Evolutionary conservation across 2,329 filamentous ascomycete species (phyloP).

Genomic region (Epichloe brachyelytri): DNA sequence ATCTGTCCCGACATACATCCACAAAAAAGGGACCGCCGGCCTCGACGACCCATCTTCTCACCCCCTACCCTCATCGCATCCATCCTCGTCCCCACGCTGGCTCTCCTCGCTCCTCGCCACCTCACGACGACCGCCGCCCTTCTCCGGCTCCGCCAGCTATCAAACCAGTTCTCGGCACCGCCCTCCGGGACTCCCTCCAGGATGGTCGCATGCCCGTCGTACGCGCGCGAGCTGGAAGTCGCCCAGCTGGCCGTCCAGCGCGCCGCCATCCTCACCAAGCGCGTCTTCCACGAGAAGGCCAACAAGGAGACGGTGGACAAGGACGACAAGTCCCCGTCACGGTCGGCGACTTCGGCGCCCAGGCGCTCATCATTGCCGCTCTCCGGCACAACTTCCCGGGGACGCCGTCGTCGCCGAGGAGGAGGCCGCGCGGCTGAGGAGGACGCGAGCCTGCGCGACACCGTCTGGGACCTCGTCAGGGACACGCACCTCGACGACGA

Average conservation of each 20-base stretch:
- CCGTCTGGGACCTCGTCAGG: slow-evolving; percentile 74
- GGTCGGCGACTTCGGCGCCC: slow-evolving; percentile 94
- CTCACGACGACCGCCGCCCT: slow-evolving; percentile 5
- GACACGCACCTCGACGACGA: slow-evolving; percentile 51
- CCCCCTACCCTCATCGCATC: no score
- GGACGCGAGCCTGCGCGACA: slow-evolving; percentile 50
- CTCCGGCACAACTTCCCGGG: slow-evolving; percentile 74
- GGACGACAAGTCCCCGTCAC: slow-evolving; percentile 91
- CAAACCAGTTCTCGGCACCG: not conserved
- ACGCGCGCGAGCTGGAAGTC: slow-evolving; percentile 66
- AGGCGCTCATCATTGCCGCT: slow-evolving; percentile 88
- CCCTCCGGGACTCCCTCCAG: no score
- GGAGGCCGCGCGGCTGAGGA: slow-evolving; percentile 71
- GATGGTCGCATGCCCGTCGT: slow-evolving; percentile 27
- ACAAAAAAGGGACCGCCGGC: no score
- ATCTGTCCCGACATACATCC: no score
- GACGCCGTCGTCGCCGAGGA: slow-evolving; percentile 94
- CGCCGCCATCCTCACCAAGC: slow-evolving; percentile 42
- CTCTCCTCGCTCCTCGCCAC: slow-evolving; percentile 13
- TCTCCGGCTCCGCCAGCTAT: slow-evolving; percentile 12
- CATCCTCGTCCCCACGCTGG: slow-evolving; percentile 8
- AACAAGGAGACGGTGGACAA: slow-evolving; percentile 91
- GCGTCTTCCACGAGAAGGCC: slow-evolving; percentile 61
- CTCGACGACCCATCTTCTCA: no score
- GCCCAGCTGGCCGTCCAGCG: slow-evolving; percentile 84